Conservation (phyloP, 2,329 filamentous ascomycete species). For the Alternaria triticina region DNA sequence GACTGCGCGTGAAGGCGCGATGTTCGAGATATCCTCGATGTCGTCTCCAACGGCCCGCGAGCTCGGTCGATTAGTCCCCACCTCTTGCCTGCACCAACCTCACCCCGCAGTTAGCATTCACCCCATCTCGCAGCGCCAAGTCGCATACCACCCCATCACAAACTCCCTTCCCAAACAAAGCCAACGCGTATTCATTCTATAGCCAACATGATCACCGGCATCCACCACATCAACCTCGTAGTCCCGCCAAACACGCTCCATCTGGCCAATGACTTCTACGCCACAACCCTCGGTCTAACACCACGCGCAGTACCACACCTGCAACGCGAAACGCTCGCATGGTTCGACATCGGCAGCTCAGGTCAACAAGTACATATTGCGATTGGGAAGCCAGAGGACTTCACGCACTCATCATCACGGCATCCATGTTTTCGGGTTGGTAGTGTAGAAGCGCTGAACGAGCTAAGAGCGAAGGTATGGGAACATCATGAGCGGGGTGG, state of each 20-base stretch:
- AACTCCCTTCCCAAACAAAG: background rate
- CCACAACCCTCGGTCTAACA: slow-evolving; percentile 56
- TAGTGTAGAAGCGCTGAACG: background rate
- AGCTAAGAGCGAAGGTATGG: background rate
- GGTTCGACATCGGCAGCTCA: slow-evolving; percentile 60
- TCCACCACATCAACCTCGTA: background rate
- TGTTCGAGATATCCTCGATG: background rate
- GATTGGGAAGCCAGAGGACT: background rate
- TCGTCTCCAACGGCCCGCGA: background rate
- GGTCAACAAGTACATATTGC: slow-evolving; percentile 58
- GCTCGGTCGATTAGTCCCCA: background rate
- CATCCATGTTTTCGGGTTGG: background rate
- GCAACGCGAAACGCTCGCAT: slow-evolving; percentile 61
- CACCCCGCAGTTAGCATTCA: background rate
- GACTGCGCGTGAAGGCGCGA: no score
- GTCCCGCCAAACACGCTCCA: background rate
- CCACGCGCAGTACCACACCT: slow-evolving; percentile 59
- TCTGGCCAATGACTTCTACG: background rate
- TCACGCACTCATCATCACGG: background rate
- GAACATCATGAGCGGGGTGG: slow-evolving; percentile 59
- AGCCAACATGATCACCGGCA: background rate
- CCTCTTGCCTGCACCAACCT: slow-evolving; percentile 24
- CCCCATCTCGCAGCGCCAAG: background rate
- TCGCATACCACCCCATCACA: background rate
- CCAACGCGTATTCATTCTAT: background rate